Base-by-base conservation (phyloP, 805 yeast genomes). In the Metschnikowia cubensis region DNA sequence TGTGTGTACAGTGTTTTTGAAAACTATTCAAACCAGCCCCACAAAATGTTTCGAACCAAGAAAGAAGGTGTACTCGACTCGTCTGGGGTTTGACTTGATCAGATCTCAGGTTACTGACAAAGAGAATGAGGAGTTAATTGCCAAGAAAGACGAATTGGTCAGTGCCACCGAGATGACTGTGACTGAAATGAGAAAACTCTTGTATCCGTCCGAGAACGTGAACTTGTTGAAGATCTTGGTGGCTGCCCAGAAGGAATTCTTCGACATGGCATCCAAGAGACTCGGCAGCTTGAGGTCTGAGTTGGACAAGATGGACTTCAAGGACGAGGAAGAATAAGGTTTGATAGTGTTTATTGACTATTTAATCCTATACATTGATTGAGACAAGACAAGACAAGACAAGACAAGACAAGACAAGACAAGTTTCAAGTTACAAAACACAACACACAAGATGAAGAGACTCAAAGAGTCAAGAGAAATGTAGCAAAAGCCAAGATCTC, bases 101-200 rank as follows among this genome's bases (percentile, higher is more conserved):
- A 78, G 94, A 65, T 74, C 87, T 48, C 86, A 81, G 58, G 47
- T 58, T 22, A 45, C 49, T 39, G 69, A 62, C 22, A 86, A 81
- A 47, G 75, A 83, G 56, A 71, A 73, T 52, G 76, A 75, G 55
- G 81, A 78, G 48, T 69, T 81, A 56, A 83, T 82, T 51, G 64
- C 70, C 15, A 74, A 75, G 52, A 95, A 87, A 66, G 96, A 87
- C 63, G 92, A 85, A 54, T 79, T 87, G 56, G 94, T 87, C 34
- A 80, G 83, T 57, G 88, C 89, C 22, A 87, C 90, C 4, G 85
- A 86, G 50, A 71, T 77, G 25, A 92, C 96, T 0, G 94, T 86
- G n/a, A 80, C 81, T 58, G 81, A 83, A 48, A 86, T 87, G 94
- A 82, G 85, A 65, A 80, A 77, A 56, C 72, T 87, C 49, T 80